Base-by-base conservation (phyloP, 306 rosid genomes). In the Quercus alba region DNA sequence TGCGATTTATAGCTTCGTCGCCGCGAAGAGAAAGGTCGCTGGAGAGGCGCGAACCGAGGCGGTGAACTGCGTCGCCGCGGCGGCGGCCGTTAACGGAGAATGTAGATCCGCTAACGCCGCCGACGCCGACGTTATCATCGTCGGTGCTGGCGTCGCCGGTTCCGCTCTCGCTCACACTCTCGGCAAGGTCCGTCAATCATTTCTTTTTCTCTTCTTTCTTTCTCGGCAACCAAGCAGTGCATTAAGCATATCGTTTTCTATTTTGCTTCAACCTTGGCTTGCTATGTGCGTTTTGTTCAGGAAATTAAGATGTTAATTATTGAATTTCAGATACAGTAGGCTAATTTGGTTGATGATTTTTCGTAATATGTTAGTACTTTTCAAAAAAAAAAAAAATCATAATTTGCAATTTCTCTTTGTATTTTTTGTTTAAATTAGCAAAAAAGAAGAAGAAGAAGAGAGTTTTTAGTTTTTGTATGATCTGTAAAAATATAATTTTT, bases 141-240 rank as follows among this genome's bases (percentile, higher is more conserved):
- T 91, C 67, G 99, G 99, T 52, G 99, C 99, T 12, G 99, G 99
- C 12, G 99, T 94, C 38, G 97, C 99, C 26, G 99, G 98, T 63
- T 57, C 97, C 15, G 98, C 97, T 81, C 94, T 94, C 30, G 97
- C 98, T 70, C 88, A 90, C 87, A 94, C 98, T 84, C 97, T 94
- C 68, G 97, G 89, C 80, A 91, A 91, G 97, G 98, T 94, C 73
- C 38, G 46, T 38, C 11, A 8, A 38, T 31, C 58, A 18, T 57
- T 11, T 19, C 19, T 13, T 19, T 68, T 33, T 5, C n/a, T 13
- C 19, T 14, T 72, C 64, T 17, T 19, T 17, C 11, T 46, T 15
- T 75, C 75, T 58, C 76, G 31, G 51, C 56, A 70, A 56, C 41
- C 81, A 2, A 64, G 44, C 56, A 41, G 63, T 38, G 11, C 46